Evolutionary conservation across 1,284 basidiomycete species (phyloP).

Genomic region (Paramarasmius palmivorus): DNA sequence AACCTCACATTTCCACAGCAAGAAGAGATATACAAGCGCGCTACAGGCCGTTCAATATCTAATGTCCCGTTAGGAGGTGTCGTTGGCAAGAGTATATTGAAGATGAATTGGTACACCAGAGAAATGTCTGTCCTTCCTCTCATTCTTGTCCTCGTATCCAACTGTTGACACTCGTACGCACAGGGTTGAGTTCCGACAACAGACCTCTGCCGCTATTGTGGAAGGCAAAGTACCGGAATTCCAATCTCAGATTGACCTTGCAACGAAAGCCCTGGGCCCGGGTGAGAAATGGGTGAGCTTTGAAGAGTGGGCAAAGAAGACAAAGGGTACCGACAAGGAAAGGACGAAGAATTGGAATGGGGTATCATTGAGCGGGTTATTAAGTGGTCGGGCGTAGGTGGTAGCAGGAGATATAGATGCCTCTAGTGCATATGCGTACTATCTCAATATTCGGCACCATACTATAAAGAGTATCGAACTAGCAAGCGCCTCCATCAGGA

Average conservation of each 20-base stretch:
- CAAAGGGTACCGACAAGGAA: too few species aligned
- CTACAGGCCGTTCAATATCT: constrained; percentile 30
- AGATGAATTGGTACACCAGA: constrained; percentile 31
- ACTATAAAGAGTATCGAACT: too few species aligned
- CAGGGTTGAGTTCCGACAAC: neutral
- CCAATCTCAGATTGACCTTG: constrained; percentile 21
- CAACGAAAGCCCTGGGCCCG: constrained; percentile 26
- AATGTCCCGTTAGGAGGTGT: constrained; percentile 22
- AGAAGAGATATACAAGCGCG: constrained; percentile 30
- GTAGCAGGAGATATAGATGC: too few species aligned
- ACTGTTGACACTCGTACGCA: constrained; percentile 21
- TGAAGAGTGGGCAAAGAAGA: constrained; percentile 26
- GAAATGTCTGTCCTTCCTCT: constrained; percentile 28
- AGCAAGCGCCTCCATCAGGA: too few species aligned
- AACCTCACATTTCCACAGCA: constrained; percentile 29
- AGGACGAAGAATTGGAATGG: too few species aligned
- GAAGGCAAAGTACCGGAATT: constrained; percentile 20
- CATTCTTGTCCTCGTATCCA: neutral
- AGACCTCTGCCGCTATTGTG: constrained; percentile 3
- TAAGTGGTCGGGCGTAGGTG: too few species aligned
- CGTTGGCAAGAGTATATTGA: constrained; percentile 26
- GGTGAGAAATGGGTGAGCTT: constrained; percentile 27
- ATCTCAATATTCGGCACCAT: too few species aligned
- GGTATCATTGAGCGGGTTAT: too few species aligned
- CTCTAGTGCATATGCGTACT: too few species aligned